Evolutionary conservation across 768 basidiomycete genomes (phyloP).

Genomic region (Pleurotus pulmonarius): DNA sequence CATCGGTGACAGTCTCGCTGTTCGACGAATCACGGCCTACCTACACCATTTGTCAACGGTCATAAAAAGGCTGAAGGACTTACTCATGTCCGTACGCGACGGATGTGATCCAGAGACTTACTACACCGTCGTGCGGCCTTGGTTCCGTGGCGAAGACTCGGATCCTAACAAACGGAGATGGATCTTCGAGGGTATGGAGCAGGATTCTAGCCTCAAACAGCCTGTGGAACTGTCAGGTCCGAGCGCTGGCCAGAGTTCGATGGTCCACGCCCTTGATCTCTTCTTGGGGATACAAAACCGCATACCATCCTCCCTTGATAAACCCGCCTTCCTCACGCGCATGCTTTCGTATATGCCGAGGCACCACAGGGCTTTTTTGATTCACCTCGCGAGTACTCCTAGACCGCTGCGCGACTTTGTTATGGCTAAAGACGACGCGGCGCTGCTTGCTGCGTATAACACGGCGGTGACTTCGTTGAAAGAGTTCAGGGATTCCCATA

Average conservation of each 20-base stretch:
- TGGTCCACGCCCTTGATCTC: slow-evolving; percentile 71
- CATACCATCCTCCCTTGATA: slow-evolving; percentile 18
- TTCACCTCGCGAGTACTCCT: slow-evolving; percentile 58
- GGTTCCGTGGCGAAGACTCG: slow-evolving; percentile 74
- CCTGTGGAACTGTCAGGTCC: slow-evolving; percentile 67
- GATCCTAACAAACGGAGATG: slow-evolving; percentile 37
- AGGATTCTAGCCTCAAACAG: slow-evolving; percentile 35
- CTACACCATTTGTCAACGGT: slow-evolving; percentile 59
- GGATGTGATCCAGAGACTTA: slow-evolving; percentile 73
- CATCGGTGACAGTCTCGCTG: slow-evolving; percentile 64
- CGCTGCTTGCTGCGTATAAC: slow-evolving; percentile 60
- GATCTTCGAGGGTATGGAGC: slow-evolving; percentile 59
- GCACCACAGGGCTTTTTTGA: slow-evolving; percentile 73
- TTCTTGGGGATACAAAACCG: slow-evolving; percentile 55
- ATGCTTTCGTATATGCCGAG: slow-evolving; percentile 87
- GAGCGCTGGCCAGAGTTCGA: slow-evolving; percentile 77
- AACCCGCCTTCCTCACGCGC: slow-evolving; percentile 56
- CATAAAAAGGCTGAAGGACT: slow-evolving; percentile 56
- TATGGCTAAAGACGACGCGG: slow-evolving; percentile 22
- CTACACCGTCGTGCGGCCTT: slow-evolving; percentile 71
- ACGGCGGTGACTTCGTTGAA: slow-evolving; percentile 63
- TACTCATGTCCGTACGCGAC: slow-evolving; percentile 62
- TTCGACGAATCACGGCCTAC: slow-evolving; percentile 60
- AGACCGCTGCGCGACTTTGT: slow-evolving; percentile 65
- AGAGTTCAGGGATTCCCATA: slow-evolving; percentile 75